A percentile compares a stretch with the other conserved stretches of the same genome.
Conservation (phyloP, 352 stramenopile species). For the Phytophthora colocasiae region DNA sequence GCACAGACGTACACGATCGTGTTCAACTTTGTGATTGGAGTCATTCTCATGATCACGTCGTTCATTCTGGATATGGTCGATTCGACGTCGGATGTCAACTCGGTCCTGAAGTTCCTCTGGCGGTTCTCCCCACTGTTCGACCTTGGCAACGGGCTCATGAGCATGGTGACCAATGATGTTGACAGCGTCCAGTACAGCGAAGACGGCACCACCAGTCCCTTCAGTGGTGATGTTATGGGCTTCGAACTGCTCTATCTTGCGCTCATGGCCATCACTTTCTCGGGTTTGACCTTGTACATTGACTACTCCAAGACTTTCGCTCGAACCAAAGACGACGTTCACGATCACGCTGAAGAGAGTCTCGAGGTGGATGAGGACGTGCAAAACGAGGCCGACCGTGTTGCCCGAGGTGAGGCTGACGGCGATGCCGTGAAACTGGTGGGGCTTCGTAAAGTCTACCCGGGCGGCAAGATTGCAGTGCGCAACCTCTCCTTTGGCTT, state of each 20-base stretch:
- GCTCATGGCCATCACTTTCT: constrained; percentile 44
- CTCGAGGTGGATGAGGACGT: constrained; percentile 53
- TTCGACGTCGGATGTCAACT: constrained; percentile 38
- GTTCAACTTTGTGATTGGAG: constrained; percentile 65
- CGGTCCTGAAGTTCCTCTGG: constrained; percentile 67
- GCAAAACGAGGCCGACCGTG: constrained; percentile 41
- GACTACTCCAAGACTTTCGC: constrained; percentile 69
- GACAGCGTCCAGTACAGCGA: constrained; percentile 2
- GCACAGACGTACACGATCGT: constrained; percentile 68
- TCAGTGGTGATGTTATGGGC: constrained; percentile 55
- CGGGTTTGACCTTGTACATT: constrained; percentile 46
- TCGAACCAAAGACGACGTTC: constrained; percentile 47
- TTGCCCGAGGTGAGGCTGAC: constrained; percentile 39
- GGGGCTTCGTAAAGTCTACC: constrained; percentile 55
- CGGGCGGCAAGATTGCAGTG: constrained; percentile 77
- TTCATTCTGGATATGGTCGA: constrained; percentile 53
- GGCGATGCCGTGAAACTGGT: constrained; percentile 43
- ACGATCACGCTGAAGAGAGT: constrained; percentile 29
- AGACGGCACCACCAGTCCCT: constrained; percentile 28
- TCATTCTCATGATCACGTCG: constrained; percentile 70
- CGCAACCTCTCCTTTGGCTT: constrained; percentile 83
- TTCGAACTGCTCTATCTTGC: constrained; percentile 57
- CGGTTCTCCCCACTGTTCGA: constrained; percentile 67
- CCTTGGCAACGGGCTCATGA: constrained; percentile 34
- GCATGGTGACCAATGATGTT: not conserved